phyloP scores from a whole-genome alignment of 2,329 filamentous ascomycete species.

The Fusarium floridanum region DNA sequence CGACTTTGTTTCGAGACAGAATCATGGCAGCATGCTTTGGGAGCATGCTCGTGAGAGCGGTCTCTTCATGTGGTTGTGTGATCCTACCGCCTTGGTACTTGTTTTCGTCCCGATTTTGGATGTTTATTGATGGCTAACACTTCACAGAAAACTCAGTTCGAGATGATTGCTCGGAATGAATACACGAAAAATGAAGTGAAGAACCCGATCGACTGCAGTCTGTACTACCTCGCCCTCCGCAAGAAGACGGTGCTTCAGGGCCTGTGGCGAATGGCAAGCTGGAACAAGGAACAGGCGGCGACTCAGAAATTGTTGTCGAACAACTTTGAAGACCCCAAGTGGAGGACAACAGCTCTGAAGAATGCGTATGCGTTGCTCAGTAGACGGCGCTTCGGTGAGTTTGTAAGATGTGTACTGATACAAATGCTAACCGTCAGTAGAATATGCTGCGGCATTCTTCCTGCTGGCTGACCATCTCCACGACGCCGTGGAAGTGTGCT shows the following conservation, averaged over 20 bases:
- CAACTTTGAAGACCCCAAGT: constrained; percentile 88
- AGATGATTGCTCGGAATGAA: constrained; percentile 91
- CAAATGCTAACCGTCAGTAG: constrained; percentile 63
- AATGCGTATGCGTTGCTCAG: constrained; percentile 97
- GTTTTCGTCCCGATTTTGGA: background rate
- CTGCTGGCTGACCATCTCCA: constrained; percentile 86
- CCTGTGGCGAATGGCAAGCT: constrained; percentile 93
- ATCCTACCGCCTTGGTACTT: constrained; percentile 80
- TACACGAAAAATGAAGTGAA: constrained; percentile 90
- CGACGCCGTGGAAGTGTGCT: constrained; percentile 87
- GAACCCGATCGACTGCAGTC: constrained; percentile 89
- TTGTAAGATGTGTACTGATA: background rate
- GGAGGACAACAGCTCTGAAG: constrained; percentile 91
- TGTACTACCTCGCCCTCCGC: constrained; percentile 90
- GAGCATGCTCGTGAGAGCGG: constrained; percentile 87
- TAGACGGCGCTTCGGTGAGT: constrained; percentile 83
- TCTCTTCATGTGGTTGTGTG: constrained; percentile 94
- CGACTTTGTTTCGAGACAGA: constrained; percentile 85
- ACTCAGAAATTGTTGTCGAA: constrained; percentile 88
- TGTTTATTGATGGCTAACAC: constrained; percentile 15
- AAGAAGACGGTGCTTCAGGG: constrained; percentile 94
- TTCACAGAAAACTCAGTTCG: constrained; percentile 74
- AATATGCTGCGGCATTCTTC: constrained; percentile 97
- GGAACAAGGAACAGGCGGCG: constrained; percentile 86
- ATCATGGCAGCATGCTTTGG: constrained; percentile 86